A percentile compares a stretch with the other conserved stretches of the same genome.
These are phyloP conservation scores for Melanopsichium pennsylvanicum DNA, from an alignment of 1,284 basidiomycete species.

Conservation along the genomic window DNA sequence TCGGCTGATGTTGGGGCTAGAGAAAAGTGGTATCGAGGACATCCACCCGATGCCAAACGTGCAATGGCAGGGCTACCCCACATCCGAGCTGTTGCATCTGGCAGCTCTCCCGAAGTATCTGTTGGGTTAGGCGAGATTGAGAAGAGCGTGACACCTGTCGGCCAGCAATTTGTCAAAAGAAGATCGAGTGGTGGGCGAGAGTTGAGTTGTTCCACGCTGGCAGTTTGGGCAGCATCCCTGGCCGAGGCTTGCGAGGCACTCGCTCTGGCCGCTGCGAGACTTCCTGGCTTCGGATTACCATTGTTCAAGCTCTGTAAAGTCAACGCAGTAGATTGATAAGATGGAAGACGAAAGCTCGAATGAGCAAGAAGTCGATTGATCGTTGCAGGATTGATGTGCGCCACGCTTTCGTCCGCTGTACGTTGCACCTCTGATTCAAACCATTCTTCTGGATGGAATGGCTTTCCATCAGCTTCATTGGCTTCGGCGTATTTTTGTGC, in stretches of 20 bases:
- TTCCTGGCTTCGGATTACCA: slow-evolving; percentile 30
- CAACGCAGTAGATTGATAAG: not conserved
- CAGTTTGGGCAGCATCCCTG: slow-evolving; percentile 8
- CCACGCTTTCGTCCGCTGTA: slow-evolving; percentile 1
- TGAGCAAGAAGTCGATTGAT: slow-evolving; percentile 35
- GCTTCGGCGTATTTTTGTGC: slow-evolving; percentile 10
- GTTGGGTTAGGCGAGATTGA: slow-evolving; percentile 6
- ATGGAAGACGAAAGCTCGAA: slow-evolving; percentile 31
- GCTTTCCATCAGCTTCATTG: not conserved
- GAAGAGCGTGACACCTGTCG: slow-evolving; percentile 50
- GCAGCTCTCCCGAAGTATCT: slow-evolving; percentile 23
- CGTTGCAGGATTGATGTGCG: slow-evolving; percentile 27
- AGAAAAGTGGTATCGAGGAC: slow-evolving; percentile 60
- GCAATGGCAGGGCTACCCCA: slow-evolving; percentile 58
- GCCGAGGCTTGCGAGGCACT: slow-evolving; percentile 21
- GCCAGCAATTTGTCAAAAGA: slow-evolving; percentile 58
- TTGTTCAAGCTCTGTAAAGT: not conserved
- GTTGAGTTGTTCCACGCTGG: slow-evolving; percentile 10
- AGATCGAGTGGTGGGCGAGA: slow-evolving; percentile 53
- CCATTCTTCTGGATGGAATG: slow-evolving; percentile 12
- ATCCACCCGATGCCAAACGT: slow-evolving; percentile 29
- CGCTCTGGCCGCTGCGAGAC: slow-evolving; percentile 47
- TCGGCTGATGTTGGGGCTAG: slow-evolving; percentile 27
- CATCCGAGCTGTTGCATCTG: slow-evolving; percentile 34
- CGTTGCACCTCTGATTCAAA: slow-evolving; percentile 10